Evolutionary conservation across 495 filamentous ascomycete genomes (phyloP), one percentile per base, ranked within the genome.

Genomic region (Friedmanniomyces endolithicus): DNA sequence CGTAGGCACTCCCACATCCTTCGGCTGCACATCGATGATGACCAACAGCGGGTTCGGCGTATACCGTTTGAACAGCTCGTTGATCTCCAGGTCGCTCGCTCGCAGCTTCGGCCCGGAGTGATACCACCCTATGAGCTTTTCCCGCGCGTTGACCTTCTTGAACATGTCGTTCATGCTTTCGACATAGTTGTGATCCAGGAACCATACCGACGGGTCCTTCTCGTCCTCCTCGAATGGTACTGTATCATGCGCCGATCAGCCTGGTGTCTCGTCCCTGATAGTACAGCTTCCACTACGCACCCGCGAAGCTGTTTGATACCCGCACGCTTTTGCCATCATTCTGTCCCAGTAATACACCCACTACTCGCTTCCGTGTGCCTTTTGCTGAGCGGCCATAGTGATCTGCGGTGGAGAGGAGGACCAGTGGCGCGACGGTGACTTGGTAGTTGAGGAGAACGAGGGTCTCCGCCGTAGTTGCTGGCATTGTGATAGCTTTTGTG

Each of bases 141-240:
- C 92, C 52, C 88, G 77, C 54, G 92, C 92, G 76, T 98, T 98
- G 75, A 98, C 89, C 73, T 97, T 97, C 79, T 98, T 98, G 78
- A 98, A 98, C 92, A 98, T 98, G 72, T 98, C 92, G 77, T 90
- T 92, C 92, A 98, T 98, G 60, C 84, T 87, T 72, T 98, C 94
- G 69, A 98, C 86, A 66, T 95, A 98, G 77, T 98, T 97, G 79
- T 98, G 92, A 63, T 98, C 92, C 51, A 98, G 75, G 69, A 98
- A 98, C 92, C 92, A 98, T 60, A 98, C 92, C 20, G 90, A 92
- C 8, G 92, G 90, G 69, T 97, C 90, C 69, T 94, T 94, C 61
- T 94, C 90, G 69, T 98, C 92, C 75, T 98, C 92, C 71, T 98
- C 92, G 69, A 98, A 98, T 1, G 92, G 92, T 22, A 98, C 92